Base-by-base conservation (phyloP, 768 basidiomycete genomes). In the Chalciporus pseudorubinellus region DNA sequence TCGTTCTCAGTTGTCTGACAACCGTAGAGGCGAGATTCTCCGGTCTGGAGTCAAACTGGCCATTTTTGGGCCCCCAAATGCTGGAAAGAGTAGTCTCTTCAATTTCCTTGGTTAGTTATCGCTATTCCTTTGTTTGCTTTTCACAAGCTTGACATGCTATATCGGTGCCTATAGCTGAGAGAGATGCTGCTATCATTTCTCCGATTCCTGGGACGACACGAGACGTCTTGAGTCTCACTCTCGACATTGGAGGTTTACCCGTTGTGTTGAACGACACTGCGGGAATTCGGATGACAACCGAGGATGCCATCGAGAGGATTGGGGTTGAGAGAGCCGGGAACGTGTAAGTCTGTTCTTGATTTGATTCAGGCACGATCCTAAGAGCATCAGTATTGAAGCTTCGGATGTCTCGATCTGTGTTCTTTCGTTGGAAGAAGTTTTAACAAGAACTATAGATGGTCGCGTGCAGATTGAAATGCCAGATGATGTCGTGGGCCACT, bases 1-100 rank as follows among this genome's bases (percentile, higher is more conserved):
- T 38, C 67, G 69, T 28, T 64, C 58, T 0, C 81, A 89, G 49
- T 72, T 95, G 1, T 67, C 77, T 6, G 92, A 94, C 66, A 82
- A 79, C 42, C 80, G 85, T 18, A 77, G 86, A 31, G 92, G 92
- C 0, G 93, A 95, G 65, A 83, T 95, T 45, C 72, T 94, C 53
- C 83, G 91, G 12, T 81, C 83, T 1, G 94, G 93, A 3, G 80
- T 95, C 43, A 83, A 82, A 40, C 74, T 95, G 9, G 86, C 89
- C 13, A 94, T 97, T 34, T 93, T 94, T 61, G 93, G 93, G 1
- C 91, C 92, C 20, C 90, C 94, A 0, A 97, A 97, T 60, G 92
- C 88, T 1, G 94, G 93, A n/a, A 97, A 95, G 72, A 93, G 90
- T 62, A 90, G 86, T 60, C 67, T 93, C 18, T 76, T 92, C 42